A percentile compares a stretch with the other conserved stretches of the same genome.
Evolutionary conservation across 305 asterid species (phyloP).

Genomic region (Solanum aculeatissimum): DNA sequence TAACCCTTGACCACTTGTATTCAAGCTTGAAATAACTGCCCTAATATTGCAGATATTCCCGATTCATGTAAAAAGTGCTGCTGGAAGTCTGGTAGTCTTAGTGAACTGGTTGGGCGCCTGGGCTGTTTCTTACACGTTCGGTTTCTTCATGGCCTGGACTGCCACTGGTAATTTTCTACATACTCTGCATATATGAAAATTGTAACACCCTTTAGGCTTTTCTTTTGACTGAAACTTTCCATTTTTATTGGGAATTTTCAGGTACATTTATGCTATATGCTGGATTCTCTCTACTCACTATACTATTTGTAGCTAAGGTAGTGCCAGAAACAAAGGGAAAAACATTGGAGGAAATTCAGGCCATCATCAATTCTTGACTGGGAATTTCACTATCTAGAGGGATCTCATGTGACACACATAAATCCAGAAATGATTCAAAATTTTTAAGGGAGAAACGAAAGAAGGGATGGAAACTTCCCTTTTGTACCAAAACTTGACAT

Average conservation of each 20-base stretch:
- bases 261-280: slow-evolving; percentile 52
- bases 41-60: slow-evolving; percentile 61
- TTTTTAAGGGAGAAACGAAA: neutral
- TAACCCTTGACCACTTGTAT: neutral
- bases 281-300: slow-evolving; percentile 32
- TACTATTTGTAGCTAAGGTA: slow-evolving; percentile 46
- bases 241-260: neutral
- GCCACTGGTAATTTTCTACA: slow-evolving; percentile 34
- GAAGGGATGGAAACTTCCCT: neutral
- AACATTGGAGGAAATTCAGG: slow-evolving; percentile 81
- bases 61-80: slow-evolving; percentile 66
- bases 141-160: slow-evolving; percentile 83
- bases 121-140: slow-evolving; percentile 80
- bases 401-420: neutral
- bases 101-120: slow-evolving; percentile 96
- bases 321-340: slow-evolving; percentile 88
- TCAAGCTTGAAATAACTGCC: neutral
- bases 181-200: neutral
- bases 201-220: neutral
- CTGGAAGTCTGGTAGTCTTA: slow-evolving; percentile 71
- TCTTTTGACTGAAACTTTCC: neutral
- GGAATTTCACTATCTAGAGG: neutral
- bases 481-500: neutral
- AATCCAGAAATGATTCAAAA: neutral
- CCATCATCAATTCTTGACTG: slow-evolving; percentile 27